Conservation (phyloP, 257 asterid species). For the Solanum rostratum region DNA sequence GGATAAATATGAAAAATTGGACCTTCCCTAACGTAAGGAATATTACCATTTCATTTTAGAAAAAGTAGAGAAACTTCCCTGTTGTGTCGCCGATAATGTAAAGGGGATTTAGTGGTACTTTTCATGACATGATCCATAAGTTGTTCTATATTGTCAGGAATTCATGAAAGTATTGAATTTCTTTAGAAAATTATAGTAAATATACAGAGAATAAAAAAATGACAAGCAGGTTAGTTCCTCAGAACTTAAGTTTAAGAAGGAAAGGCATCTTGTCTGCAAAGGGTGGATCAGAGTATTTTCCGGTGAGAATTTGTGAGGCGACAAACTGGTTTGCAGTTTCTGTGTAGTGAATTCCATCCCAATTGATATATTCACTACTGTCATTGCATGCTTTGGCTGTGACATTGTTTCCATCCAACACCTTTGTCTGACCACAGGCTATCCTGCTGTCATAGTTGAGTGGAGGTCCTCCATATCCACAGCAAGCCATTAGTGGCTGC, state of each 20-base stretch:
- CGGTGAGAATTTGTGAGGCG: conserved; percentile 68
- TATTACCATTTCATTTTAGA: background rate
- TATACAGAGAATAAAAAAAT: background rate
- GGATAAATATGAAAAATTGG: background rate
- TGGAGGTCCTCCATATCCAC: conserved; percentile 95
- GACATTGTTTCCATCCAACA: conserved; percentile 55
- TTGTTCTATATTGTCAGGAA: background rate
- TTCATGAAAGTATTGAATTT: background rate
- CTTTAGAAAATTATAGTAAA: background rate
- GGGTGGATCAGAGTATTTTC: conserved; percentile 81
- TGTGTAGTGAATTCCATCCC: conserved; percentile 95
- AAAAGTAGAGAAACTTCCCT: background rate
- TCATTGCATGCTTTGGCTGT: conserved; percentile 79
- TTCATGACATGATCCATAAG: background rate
- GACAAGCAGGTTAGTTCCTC: background rate
- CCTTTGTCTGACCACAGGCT: conserved; percentile 73
- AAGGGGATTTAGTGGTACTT: background rate
- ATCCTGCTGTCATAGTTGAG: conserved; percentile 71
- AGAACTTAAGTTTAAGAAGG: conserved; percentile 59
- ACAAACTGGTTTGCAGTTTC: conserved; percentile 86
- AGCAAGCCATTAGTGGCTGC: conserved; percentile 83
- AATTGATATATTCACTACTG: conserved; percentile 61
- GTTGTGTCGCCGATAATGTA: background rate
- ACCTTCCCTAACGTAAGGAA: background rate
- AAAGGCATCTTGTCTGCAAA: conserved; percentile 76